Evolutionary conservation across 805 yeast genomes (phyloP).

Genomic region (Komagataella kurtzmanii): DNA sequence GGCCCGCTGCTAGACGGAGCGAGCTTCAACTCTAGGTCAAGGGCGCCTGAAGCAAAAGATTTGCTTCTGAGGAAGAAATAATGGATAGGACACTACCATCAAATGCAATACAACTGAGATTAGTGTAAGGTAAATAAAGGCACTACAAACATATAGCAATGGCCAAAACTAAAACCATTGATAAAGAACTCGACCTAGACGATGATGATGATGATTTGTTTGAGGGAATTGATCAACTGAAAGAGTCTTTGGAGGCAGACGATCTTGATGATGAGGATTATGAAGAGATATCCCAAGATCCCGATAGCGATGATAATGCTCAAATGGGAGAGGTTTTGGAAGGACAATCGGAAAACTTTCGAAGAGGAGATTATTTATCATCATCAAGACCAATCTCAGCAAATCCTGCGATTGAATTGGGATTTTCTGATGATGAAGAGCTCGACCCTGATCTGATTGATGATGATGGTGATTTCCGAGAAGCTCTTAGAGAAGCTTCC

Average conservation of each 20-base stretch:
- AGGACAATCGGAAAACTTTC: neutral
- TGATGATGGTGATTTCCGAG: conserved; percentile 36
- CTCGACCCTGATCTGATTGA: conserved; percentile 18
- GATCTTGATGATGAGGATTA: conserved; percentile 9
- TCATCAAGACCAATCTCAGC: neutral
- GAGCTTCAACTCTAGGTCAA: neutral
- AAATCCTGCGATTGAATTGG: conserved; percentile 2
- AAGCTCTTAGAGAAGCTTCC: conserved; percentile 55
- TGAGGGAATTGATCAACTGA: conserved; percentile 11
- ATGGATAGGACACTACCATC: neutral
- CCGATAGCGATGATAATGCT: conserved; percentile 2
- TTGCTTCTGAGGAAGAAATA: neutral
- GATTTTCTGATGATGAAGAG: conserved; percentile 7
- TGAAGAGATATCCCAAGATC: conserved; percentile 16
- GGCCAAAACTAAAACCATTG: conserved; percentile 16
- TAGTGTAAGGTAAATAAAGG: neutral
- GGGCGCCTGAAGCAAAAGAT: neutral
- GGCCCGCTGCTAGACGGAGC: neutral
- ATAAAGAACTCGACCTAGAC: conserved; percentile 9
- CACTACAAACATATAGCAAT: conserved; percentile 5
- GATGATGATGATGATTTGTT: conserved; percentile 13
- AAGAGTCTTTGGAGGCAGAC: conserved; percentile 4
- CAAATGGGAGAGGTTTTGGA: conserved; percentile 1
- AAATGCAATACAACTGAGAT: conserved; percentile 1
- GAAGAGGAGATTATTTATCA: neutral